Evolutionary conservation across 2,329 filamentous ascomycete genomes (phyloP).

Genomic region (Myriosclerotinia scirpicola): DNA sequence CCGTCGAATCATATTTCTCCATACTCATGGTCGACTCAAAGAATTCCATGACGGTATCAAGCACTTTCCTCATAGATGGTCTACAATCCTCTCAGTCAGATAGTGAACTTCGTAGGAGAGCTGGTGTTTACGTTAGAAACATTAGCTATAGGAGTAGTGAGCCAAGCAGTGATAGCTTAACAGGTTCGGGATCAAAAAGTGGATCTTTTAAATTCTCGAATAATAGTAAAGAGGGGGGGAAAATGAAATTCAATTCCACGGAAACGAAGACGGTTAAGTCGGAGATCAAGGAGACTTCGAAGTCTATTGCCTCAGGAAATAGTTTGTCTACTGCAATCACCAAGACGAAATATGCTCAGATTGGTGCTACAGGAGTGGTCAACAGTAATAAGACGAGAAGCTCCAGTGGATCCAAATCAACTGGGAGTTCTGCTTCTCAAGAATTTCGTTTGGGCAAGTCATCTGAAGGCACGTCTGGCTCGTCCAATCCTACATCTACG

Average conservation of each 20-base stretch:
- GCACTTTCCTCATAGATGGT: not conserved
- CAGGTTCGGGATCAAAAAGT: not conserved
- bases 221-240: not conserved
- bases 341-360: not conserved
- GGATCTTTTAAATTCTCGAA: not conserved
- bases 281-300: not conserved
- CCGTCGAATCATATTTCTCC: not conserved
- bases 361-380: not conserved
- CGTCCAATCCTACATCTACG: too few relatives aligned
- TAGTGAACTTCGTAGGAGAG: not conserved
- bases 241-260: not conserved
- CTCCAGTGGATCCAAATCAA: not conserved
- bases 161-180: not conserved
- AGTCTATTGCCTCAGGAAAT: not conserved
- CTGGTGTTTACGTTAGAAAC: not conserved
- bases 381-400: not conserved
- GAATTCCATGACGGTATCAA: not conserved
- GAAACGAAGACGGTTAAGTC: not conserved
- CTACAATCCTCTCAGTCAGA: not conserved
- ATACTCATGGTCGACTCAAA: slow-evolving; percentile 13
- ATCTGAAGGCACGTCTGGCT: not conserved
- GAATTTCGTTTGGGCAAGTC: not conserved
- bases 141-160: not conserved
- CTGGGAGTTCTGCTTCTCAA: not conserved
- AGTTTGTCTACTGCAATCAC: not conserved